Conservation (phyloP, 2,329 filamentous ascomycete genomes). For the Colletotrichum costaricense region DNA sequence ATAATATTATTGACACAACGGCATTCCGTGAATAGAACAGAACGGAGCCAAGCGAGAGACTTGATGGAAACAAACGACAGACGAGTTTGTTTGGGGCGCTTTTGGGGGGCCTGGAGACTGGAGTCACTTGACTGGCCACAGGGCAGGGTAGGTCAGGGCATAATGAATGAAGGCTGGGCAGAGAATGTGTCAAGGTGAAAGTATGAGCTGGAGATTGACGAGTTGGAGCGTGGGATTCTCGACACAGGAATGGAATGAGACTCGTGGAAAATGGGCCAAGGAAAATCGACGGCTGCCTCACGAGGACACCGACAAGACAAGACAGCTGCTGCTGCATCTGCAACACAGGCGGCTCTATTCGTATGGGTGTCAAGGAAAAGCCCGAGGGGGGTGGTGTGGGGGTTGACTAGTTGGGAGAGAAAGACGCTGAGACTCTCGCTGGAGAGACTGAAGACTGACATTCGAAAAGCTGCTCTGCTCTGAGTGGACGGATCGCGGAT, state of each 20-base stretch:
- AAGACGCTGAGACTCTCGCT: no score
- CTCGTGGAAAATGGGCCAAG: constrained; percentile 23
- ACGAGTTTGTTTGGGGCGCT: background rate
- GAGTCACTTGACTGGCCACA: background rate
- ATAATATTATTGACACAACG: background rate
- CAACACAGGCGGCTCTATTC: background rate
- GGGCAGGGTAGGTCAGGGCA: background rate
- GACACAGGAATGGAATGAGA: constrained; percentile 22
- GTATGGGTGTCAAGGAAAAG: background rate
- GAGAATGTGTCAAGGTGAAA: background rate
- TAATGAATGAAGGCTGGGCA: background rate
- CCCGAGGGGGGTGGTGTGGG: background rate
- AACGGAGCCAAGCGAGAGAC: background rate
- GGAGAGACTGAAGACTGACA: no score
- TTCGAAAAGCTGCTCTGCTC: background rate
- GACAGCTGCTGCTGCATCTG: background rate
- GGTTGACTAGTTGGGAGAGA: background rate
- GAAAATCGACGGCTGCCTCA: constrained; percentile 22
- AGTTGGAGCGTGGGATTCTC: background rate
- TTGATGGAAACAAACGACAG: background rate
- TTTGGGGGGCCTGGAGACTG: background rate
- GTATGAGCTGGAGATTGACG: background rate
- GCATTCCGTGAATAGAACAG: constrained; percentile 20
- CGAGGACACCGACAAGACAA: constrained; percentile 13
- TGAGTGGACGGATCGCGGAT: background rate